Evolutionary conservation across 2,329 filamentous ascomycete species (phyloP).

Genomic region (Diplodia mutila): DNA sequence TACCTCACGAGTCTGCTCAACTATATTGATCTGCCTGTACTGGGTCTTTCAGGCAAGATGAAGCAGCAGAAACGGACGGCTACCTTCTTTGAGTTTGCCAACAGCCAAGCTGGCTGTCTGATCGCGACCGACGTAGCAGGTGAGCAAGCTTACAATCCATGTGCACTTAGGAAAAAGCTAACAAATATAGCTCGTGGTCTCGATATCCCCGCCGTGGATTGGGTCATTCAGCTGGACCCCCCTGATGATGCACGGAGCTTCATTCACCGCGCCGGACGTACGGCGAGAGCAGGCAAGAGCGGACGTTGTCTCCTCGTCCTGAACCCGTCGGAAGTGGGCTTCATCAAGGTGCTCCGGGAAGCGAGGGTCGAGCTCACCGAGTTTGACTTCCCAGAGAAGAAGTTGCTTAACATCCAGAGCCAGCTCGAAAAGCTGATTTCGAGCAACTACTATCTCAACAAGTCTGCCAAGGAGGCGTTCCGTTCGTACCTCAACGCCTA

Average conservation of each 20-base stretch:
- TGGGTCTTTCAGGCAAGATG: conserved; percentile 87
- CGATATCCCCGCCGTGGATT: conserved; percentile 95
- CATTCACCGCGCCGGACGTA: conserved; percentile 95
- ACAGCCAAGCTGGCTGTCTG: conserved; percentile 80
- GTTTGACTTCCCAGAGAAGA: conserved; percentile 91
- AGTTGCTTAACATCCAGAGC: conserved; percentile 73
- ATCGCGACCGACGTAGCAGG: conserved; percentile 97
- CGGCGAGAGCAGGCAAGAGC: conserved; percentile 72
- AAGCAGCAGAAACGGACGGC: conserved; percentile 99
- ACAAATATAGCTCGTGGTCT: conserved; percentile 78
- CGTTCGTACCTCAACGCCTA: conserved; percentile 92
- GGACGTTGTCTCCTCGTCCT: conserved; percentile 81
- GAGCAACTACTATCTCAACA: conserved; percentile 97
- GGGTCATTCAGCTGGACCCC: conserved; percentile 94
- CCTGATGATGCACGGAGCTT: conserved; percentile 78
- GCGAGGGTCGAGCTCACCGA: conserved; percentile 92
- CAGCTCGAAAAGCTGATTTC: conserved; percentile 93
- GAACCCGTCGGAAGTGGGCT: conserved; percentile 88
- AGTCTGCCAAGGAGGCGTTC: conserved; percentile 43
- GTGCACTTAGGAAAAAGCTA: too few relatives aligned
- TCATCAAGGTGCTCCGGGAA: conserved; percentile 87
- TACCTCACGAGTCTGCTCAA: conserved; percentile 93
- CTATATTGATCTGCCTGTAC: conserved; percentile 91
- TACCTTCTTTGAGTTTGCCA: conserved; percentile 96
- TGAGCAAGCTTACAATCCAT: too few relatives aligned